Base-by-base conservation (phyloP, 1,284 basidiomycete species). In the Mycena citricolor region DNA sequence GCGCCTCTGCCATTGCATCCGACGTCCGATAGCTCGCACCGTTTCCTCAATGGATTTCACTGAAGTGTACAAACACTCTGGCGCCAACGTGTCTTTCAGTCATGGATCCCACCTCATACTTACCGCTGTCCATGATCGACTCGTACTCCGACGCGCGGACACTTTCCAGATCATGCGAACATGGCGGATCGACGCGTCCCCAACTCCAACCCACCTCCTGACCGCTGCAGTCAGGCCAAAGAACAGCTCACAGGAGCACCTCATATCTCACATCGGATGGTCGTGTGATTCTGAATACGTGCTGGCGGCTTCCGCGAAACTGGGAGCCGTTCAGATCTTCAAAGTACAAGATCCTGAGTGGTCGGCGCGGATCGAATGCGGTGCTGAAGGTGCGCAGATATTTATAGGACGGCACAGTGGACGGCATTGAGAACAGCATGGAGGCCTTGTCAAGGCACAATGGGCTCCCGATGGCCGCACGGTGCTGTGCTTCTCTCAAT, bases 401-500 rank as follows among this genome's bases (percentile, higher is more conserved):
- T 10, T 12, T 43, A 37, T 20, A 51, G 39, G 20, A 35, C 47
- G 23, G 34, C 19, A 13, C 32, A 8, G 13, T 32, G 6, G 4
- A 24, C 12, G 10, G n/a, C n/a, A n/a, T n/a, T n/a, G n/a, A n/a
- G n/a, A n/a, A n/a, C n/a, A n/a, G n/a, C n/a, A n/a, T 16, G 14
- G 36, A 75, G 73, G 90, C 10, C 75, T 94, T 29, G 74, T 80
- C 12, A 85, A 80, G 57, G 87, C 83, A 12, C 88, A 92, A 59
- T 94, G 90, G 90, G 86, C 86, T 0, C 86, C 84, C 3, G 85
- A 88, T 55, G 88, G 86, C 7, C 73, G 88, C 31, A 80, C 80
- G 13, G 70, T 94, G 3, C 64, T 93, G n/a, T 91, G 87, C 54
- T 93, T 90, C 64, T 90, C 88, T 4, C 87, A 92, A 54, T 88